phyloP scores from a whole-genome alignment of 2,329 filamentous ascomycete species.

The Amauroascus niger region DNA sequence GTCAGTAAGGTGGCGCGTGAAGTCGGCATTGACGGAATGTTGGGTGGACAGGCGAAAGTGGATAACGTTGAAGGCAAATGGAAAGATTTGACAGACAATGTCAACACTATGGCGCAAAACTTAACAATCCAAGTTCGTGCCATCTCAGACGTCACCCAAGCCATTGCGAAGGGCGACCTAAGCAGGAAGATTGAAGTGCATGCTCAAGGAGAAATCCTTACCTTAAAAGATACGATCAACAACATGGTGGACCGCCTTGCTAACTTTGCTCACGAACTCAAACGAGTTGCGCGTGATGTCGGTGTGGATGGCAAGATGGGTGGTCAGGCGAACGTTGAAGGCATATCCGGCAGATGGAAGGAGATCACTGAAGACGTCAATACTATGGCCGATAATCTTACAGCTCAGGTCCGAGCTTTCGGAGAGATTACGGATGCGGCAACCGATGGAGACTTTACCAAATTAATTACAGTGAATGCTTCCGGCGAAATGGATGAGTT shows the following conservation, averaged over 20 bases:
- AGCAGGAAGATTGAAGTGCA: slow-evolving; percentile 92
- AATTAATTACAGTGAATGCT: slow-evolving; percentile 91
- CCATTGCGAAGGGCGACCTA: slow-evolving; percentile 91
- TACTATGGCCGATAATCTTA: slow-evolving; percentile 79
- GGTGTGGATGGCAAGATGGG: slow-evolving; percentile 98
- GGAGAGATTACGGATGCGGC: slow-evolving; percentile 97
- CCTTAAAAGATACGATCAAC: slow-evolving; percentile 93
- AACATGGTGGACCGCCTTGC: slow-evolving; percentile 96
- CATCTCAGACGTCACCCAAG: slow-evolving; percentile 88
- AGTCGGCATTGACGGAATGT: slow-evolving; percentile 54
- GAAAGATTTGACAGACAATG: slow-evolving; percentile 58
- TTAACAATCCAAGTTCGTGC: slow-evolving; percentile 64
- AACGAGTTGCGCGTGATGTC: slow-evolving; percentile 90
- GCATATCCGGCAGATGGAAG: slow-evolving; percentile 90
- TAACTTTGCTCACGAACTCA: slow-evolving; percentile 92
- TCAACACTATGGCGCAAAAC: slow-evolving; percentile 59
- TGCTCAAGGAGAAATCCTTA: slow-evolving; percentile 86
- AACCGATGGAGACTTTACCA: slow-evolving; percentile 93
- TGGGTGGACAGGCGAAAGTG: slow-evolving; percentile 56
- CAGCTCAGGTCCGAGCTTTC: slow-evolving; percentile 93
- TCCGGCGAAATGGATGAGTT: slow-evolving; percentile 99
- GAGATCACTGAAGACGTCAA: slow-evolving; percentile 97
- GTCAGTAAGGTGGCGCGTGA: slow-evolving; percentile 57
- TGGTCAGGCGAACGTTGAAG: slow-evolving; percentile 87
- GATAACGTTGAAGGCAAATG: slow-evolving; percentile 58